phyloP scores from a whole-genome alignment of 2,329 filamentous ascomycete species.

The Cladosporium sp. region DNA sequence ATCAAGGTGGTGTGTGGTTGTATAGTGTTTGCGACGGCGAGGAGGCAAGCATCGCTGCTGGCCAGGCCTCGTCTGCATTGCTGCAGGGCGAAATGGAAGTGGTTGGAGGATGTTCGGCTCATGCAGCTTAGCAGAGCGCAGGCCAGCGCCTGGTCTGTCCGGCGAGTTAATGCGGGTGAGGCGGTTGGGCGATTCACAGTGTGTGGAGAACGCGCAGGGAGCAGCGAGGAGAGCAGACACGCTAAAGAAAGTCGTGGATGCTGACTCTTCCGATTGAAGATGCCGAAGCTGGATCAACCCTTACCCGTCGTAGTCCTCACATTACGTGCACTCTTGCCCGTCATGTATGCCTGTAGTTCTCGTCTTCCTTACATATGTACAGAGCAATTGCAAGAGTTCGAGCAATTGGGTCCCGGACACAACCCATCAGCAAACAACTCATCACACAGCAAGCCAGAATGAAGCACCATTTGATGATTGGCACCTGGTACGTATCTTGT shows the following conservation, averaged over 20 bases:
- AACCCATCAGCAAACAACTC: too few relatives aligned
- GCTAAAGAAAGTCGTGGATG: not conserved
- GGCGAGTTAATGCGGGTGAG: slow-evolving; percentile 11
- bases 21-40: not conserved
- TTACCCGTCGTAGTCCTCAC: slow-evolving; percentile 2
- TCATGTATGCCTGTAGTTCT: not conserved
- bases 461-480: slow-evolving; percentile 88
- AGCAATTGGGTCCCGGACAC: not conserved
- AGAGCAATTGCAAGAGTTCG: not conserved
- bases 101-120: not conserved
- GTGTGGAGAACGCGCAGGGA: not conserved
- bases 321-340: not conserved
- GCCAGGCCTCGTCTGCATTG: not conserved
- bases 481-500: slow-evolving; percentile 58
- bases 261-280: not conserved
- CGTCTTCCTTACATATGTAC: not conserved
- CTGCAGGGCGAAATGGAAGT: slow-evolving; percentile 3
- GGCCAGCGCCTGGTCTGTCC: not conserved
- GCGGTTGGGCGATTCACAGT: not conserved
- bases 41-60: not conserved
- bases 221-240: not conserved
- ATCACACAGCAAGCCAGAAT: slow-evolving; percentile 44
- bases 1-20: not conserved
- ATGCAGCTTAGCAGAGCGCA: slow-evolving; percentile 2
- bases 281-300: slow-evolving; percentile 10